A percentile compares a stretch with the other conserved stretches of the same genome.
phyloP scores from a whole-genome alignment of 2,329 filamentous ascomycete genomes.

The Venturia nashicola region DNA sequence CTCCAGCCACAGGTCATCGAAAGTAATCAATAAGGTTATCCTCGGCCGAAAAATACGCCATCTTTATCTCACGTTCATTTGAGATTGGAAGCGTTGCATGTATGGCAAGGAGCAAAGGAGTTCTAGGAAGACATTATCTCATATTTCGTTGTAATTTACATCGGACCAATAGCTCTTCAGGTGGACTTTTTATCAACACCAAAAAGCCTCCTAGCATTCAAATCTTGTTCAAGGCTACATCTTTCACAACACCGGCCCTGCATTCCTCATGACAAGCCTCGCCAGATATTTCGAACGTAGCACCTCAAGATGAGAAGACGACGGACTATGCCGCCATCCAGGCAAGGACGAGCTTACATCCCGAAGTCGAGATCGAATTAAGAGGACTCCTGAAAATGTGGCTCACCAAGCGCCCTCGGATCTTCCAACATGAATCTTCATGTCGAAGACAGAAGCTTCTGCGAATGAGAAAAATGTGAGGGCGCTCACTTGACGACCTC shows the following conservation, averaged over 20 bases:
- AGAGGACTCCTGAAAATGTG: neutral
- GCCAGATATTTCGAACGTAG: constrained; percentile 37
- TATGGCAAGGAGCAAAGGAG: neutral
- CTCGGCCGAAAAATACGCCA: neutral
- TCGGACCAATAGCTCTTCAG: no score
- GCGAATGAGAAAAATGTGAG: neutral
- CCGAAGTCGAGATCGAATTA: neutral
- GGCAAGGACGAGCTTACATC: neutral
- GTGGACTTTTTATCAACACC: no score
- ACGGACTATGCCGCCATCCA: neutral
- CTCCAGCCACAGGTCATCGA: neutral
- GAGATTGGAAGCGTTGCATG: neutral
- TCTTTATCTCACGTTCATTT: neutral
- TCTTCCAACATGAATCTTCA: no score
- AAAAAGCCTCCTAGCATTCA: no score
- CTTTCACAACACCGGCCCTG: no score
- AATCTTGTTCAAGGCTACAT: no score
- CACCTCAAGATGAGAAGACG: constrained; percentile 84
- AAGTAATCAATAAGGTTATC: neutral
- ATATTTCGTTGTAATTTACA: neutral
- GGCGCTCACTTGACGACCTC: neutral
- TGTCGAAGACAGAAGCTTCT: no score
- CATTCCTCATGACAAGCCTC: neutral
- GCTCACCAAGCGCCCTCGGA: no score
- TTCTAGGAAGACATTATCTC: neutral